phyloP scores from a whole-genome alignment of 2,329 filamentous ascomycete species.

The Talaromyces sp. region DNA sequence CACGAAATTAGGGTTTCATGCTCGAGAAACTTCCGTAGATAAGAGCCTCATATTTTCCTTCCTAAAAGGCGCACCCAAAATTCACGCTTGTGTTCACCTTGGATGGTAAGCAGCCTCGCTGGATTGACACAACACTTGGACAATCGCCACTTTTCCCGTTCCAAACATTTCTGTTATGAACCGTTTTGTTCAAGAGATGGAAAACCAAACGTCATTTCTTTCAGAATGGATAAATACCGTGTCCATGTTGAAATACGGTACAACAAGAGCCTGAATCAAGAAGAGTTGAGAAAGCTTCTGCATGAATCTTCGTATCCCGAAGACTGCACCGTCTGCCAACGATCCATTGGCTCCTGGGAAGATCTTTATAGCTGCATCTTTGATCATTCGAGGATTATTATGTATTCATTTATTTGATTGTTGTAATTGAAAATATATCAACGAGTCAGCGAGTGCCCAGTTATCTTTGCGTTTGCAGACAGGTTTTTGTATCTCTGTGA shows the following conservation, averaged over 20 bases:
- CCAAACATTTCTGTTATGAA: neutral
- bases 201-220: neutral
- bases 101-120: too few species aligned
- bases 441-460: neutral
- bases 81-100: neutral
- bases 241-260: neutral
- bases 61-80: neutral
- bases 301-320: neutral
- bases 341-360: neutral
- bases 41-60: neutral
- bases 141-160: too few species aligned
- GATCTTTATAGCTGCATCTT: neutral
- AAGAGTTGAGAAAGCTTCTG: neutral
- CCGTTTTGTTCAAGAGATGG: neutral
- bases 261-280: neutral
- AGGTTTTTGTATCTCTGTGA: neutral
- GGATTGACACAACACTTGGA: too few species aligned
- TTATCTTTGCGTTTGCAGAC: neutral
- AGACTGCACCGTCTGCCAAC: neutral
- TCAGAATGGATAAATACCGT: neutral
- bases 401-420: neutral
- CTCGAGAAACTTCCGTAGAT: neutral
- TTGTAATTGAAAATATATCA: neutral
- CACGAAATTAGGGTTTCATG: conserved; percentile 21
- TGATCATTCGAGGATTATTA: neutral